Evolutionary conservation across 371 early-diverging fungal species (phyloP).

Genomic region (Lichtheimia hyalospora): DNA sequence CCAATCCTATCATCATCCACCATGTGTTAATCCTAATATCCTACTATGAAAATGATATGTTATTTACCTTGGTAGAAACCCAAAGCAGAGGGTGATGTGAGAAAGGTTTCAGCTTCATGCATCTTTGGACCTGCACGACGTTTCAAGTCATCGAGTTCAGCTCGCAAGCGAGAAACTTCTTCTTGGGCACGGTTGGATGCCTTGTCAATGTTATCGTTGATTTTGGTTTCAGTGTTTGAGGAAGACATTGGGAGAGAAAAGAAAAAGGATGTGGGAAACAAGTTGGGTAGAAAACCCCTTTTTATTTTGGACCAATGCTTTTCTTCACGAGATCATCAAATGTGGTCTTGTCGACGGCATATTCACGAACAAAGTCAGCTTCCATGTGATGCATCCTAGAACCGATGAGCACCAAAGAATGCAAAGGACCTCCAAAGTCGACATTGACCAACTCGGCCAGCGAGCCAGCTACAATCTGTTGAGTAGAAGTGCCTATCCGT

Average conservation of each 20-base stretch:
- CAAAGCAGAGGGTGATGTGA: slow-evolving; percentile 34
- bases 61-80: slow-evolving; percentile 37
- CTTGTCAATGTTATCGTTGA: slow-evolving; percentile 22
- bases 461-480: slow-evolving; percentile 87
- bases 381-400: slow-evolving; percentile 93
- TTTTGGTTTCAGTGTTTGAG: slow-evolving; percentile 9
- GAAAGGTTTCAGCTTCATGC: slow-evolving; percentile 32
- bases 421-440: slow-evolving; percentile 95
- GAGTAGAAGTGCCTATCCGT: slow-evolving; percentile 86
- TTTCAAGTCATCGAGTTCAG: slow-evolving; percentile 34
- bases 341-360: slow-evolving; percentile 67
- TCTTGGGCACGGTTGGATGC: slow-evolving; percentile 35
- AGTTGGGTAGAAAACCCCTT: neutral
- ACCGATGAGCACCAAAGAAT: slow-evolving; percentile 94
- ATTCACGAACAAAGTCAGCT: slow-evolving; percentile 82
- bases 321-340: slow-evolving; percentile 72
- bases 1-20: slow-evolving; percentile 7
- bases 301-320: slow-evolving; percentile 9
- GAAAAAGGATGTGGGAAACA: slow-evolving; percentile 3
- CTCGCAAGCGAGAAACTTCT: slow-evolving; percentile 32
- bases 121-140: slow-evolving; percentile 35
- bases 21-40: neutral
- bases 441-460: slow-evolving; percentile 76
- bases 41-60: neutral
- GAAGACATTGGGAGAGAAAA: slow-evolving; percentile 8